These are phyloP conservation scores for Erythrobasidium hasegawianum DNA, from an alignment of 1,284 basidiomycete species.

Conservation along the genomic window DNA sequence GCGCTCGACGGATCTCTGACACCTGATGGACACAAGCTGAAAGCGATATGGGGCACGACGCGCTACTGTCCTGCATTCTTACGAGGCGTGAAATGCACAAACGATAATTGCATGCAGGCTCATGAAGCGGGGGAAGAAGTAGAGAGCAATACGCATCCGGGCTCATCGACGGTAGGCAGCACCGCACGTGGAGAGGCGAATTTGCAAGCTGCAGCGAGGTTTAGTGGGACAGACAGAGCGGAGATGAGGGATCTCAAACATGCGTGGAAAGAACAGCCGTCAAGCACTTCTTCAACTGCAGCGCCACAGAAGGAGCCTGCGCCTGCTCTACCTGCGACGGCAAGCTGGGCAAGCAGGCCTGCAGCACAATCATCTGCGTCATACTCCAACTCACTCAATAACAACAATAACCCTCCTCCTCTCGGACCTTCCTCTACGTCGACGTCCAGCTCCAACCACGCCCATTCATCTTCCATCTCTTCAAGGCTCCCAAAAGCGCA, in stretches of 20 bases:
- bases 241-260: constrained; percentile 33
- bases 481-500: constrained; percentile 32
- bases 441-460: constrained; percentile 2
- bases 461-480: constrained; percentile 33
- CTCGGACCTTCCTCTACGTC: constrained; percentile 2
- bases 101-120: constrained; percentile 85
- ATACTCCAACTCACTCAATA: neutral
- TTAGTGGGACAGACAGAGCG: constrained; percentile 12
- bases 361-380: constrained; percentile 1
- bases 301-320: neutral
- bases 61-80: constrained; percentile 98
- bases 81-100: constrained; percentile 77
- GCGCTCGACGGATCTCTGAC: constrained; percentile 87
- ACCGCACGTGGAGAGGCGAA: neutral
- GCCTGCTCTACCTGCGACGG: constrained; percentile 40
- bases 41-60: constrained; percentile 92
- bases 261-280: constrained; percentile 29
- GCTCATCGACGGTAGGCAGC: constrained; percentile 5
- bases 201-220: neutral
- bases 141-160: constrained; percentile 53
- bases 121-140: constrained; percentile 99
- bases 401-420: constrained; percentile 10
- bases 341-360: constrained; percentile 41
- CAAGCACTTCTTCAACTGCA: neutral
- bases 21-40: constrained; percentile 72